phyloP scores from a whole-genome alignment of 1,139 yeast species.

The Geotrichum bryndzae region DNA sequence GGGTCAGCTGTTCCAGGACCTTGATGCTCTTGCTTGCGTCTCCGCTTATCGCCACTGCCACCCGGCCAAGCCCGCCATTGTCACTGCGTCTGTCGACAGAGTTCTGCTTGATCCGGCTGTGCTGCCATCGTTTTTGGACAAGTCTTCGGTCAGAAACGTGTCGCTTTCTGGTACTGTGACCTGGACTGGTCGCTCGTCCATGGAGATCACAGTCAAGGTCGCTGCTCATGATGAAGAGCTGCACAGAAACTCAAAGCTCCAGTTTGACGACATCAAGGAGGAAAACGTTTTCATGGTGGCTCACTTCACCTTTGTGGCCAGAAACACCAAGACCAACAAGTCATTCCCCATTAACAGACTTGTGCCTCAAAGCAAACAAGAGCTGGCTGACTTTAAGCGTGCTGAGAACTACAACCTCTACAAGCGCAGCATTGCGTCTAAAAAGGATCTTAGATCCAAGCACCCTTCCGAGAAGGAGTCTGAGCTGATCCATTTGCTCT shows the following conservation, averaged over 20 bases:
- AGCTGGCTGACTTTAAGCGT: background rate
- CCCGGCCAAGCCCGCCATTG: constrained; percentile 77
- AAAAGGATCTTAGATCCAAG: background rate
- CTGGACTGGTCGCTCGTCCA: constrained; percentile 4
- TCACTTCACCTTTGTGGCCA: constrained; percentile 3
- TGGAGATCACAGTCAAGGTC: constrained; percentile 1
- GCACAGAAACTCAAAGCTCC: background rate
- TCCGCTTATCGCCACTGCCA: constrained; percentile 80
- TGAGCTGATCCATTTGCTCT: background rate
- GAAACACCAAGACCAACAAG: background rate
- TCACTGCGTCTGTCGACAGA: constrained; percentile 1
- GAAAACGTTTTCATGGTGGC: background rate
- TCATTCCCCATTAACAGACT: background rate
- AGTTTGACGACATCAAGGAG: background rate
- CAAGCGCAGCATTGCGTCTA: background rate
- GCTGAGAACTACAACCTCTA: background rate
- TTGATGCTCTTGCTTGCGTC: constrained; percentile 80
- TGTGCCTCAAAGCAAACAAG: background rate
- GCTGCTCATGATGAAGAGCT: background rate
- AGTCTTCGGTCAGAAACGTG: background rate
- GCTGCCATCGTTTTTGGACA: background rate
- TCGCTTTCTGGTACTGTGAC: background rate
- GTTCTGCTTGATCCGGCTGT: background rate
- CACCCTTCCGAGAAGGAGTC: background rate
- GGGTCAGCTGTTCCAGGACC: constrained; percentile 47